Evolutionary conservation across 192 early-diverging fungal species (phyloP), one percentile per base, ranked within the genome.

Genomic region (Backusella tarrabulga): DNA sequence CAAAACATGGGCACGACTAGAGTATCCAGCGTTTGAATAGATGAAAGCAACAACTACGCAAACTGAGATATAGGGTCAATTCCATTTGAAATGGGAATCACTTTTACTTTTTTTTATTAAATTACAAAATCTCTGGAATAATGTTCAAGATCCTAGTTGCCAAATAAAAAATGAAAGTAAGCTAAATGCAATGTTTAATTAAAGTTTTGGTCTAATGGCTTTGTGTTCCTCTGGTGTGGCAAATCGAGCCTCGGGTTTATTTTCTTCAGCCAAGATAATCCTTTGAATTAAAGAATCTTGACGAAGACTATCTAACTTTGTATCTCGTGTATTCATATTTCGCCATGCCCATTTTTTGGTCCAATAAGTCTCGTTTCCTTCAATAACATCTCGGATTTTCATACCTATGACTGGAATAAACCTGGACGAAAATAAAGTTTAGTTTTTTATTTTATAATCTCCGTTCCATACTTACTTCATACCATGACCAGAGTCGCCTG

Each of bases 401-500:
- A 81, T 74, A 32, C 87, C 87, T 23, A 88, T 21, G 11, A 84
- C 78, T 3, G 87, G 84, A 19, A 80, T 60, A 66, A 89, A 88
- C 77, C 72, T 73, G 29, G 40, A 17, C 15, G 23, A n/a, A 26
- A 70, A 63, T 63, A 63, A 63, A 6, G 56, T 63, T 63, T 63
- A 63, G 56, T 11, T 23, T 26, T 60, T 60, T 29, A 1, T 26
- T 63, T 26, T 26, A 44, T 38, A 42, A 72, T 26, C 41, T 26
- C 23, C 8, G 56, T 29, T 12, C 23, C 23, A 7, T 23, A 67
- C 67, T 76, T 50, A 76, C 75, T 90, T 90, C 79, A 90, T 88
- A 19, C 74, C 88, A 69, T 90, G 88, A 1, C 88, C 88, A 38
- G 81, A 84, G 9, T 85, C 88, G 26, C 88, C 88, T 11, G 87